Evolutionary conservation across 2,329 filamentous ascomycete genomes (phyloP), one percentile per base, ranked within the genome.

Genomic region (Microcyclospora tardicrescens): DNA sequence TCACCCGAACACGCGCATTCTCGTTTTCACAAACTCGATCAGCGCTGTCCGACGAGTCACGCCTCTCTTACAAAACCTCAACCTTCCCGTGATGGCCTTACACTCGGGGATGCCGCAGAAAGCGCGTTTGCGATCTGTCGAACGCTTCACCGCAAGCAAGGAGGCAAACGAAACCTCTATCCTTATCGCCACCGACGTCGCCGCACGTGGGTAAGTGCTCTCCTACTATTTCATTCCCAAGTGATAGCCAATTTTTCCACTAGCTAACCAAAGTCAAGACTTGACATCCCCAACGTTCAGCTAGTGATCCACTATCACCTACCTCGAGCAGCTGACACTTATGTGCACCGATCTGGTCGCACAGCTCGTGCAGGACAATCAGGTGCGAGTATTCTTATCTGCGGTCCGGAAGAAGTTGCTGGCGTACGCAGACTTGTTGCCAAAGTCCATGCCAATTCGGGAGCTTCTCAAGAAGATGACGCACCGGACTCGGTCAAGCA

Each of bases 41-140:
- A 84, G 83, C 37, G 82, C 89, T 2, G 89, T 94, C 37, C 81
- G 86, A 33, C 84, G 91, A 29, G 68, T 98, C 10, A 78, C 81
- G 0, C 84, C 89, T 1, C 75, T 95, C 55, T 72, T 98, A 2
- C 77, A 89, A 50, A 84, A 84, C 48, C 75, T 98, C 36, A 75
- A 80, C 45, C 69, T 95, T 8, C 77, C 80, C 2, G 81, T 79
- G 1, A 67, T 84, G 10, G 77, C 83, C 0, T 68, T 98, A 1
- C 91, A 98, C 61, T 95, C 86, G 0, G 82, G 86, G 47, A 96
- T 98, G 91, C 72, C 79, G 1, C 91, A 98, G 62, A 96, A 96
- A 61, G 87, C 91, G 2, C 85, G 91, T 33, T 70, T 95, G n/a
- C 79, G 89, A 30, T 89, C 85, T 2, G 74, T 98, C 2, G 91